A percentile compares a stretch with the other conserved stretches of the same genome.
Evolutionary conservation across 2,329 filamentous ascomycete genomes (phyloP).

Genomic region (Epichloe coenophiala): DNA sequence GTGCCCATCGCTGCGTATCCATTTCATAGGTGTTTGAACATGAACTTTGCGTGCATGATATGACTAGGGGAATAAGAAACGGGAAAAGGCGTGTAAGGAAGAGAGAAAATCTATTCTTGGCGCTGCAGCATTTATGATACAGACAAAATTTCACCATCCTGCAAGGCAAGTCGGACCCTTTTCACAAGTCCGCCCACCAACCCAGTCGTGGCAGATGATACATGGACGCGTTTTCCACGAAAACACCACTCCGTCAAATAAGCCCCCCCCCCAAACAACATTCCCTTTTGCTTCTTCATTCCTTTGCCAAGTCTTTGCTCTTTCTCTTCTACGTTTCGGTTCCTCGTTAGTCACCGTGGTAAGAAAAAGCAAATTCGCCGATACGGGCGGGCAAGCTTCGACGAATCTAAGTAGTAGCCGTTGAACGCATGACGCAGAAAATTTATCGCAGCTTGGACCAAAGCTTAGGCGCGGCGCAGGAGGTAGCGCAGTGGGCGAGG

Average conservation of each 20-base stretch:
- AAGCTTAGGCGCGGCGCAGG: conserved; percentile 92
- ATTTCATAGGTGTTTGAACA: too few species aligned
- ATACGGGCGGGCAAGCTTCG: not conserved
- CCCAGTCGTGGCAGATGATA: conserved; percentile 8
- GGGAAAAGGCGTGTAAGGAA: not conserved
- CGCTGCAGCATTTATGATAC: conserved; percentile 6
- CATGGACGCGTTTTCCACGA: conserved; percentile 2
- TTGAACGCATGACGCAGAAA: not conserved
- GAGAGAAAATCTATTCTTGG: conserved; percentile 3
- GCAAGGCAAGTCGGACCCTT: not conserved
- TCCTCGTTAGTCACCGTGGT: not conserved
- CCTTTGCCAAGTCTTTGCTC: not conserved
- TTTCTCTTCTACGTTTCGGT: conserved; percentile 2
- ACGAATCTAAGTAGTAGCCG: not conserved
- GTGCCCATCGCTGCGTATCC: too few species aligned
- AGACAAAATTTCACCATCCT: conserved; percentile 4
- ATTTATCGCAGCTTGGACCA: conserved; percentile 83
- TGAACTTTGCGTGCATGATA: not conserved
- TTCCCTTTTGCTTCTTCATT: not conserved
- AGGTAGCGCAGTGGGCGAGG: conserved; percentile 84
- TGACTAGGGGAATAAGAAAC: not conserved
- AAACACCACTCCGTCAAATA: not conserved
- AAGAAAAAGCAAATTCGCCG: not conserved
- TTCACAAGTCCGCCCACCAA: not conserved
- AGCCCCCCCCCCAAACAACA: not conserved